Evolutionary conservation across 257 asterid genomes (phyloP).

Genomic region (Osmanthus fragrans): DNA sequence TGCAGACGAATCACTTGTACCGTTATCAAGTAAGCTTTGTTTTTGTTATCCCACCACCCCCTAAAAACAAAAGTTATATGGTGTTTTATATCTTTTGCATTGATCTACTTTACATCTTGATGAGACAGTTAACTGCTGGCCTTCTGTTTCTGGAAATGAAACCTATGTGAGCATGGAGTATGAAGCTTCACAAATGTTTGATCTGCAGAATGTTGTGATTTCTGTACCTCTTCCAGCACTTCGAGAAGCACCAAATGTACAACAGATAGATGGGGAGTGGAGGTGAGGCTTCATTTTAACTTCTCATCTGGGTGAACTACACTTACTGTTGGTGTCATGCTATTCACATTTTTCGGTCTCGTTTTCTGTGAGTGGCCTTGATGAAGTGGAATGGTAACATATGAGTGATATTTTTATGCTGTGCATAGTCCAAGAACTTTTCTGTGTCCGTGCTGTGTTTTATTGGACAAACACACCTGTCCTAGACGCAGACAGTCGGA

Average conservation of each 20-base stretch:
- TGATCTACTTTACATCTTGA: constrained; percentile 18
- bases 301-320: constrained; percentile 6
- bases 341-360: neutral
- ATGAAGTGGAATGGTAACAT: neutral
- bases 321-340: neutral
- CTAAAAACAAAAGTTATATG: neutral
- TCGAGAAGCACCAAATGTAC: constrained; percentile 77
- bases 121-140: constrained; percentile 89
- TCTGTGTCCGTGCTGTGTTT: neutral
- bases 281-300: constrained; percentile 47
- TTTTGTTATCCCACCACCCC: constrained; percentile 2
- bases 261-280: constrained; percentile 93
- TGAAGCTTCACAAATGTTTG: constrained; percentile 76
- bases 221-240: constrained; percentile 96
- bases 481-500: neutral
- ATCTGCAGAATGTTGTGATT: constrained; percentile 84
- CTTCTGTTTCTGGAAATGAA: constrained; percentile 86
- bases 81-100: neutral
- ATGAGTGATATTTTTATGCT: constrained; percentile 7
- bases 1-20: constrained; percentile 80
- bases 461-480: neutral
- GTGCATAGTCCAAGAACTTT: neutral
- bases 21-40: constrained; percentile 73
- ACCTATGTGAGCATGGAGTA: constrained; percentile 88
- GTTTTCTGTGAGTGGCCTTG: neutral